Base-by-base conservation (phyloP, 306 rosid species). In the Purshia tridentata region DNA sequence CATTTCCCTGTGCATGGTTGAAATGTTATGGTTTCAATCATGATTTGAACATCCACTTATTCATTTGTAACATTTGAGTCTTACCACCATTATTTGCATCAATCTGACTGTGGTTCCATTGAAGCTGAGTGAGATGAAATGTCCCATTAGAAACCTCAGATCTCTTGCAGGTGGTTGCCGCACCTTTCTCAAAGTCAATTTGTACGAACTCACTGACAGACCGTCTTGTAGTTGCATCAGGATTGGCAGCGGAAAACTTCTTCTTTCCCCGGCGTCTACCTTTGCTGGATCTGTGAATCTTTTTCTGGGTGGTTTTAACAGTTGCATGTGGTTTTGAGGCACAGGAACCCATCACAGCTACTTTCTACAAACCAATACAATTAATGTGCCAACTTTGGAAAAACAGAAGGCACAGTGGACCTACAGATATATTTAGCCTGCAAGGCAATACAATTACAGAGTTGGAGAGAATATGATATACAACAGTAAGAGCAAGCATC, bases 71-170 rank as follows among this genome's bases (percentile, higher is more conserved):
- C 13, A 52, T 22, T 51, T 20, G 51, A 53, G n/a, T 6, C 65
- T n/a, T 29, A 51, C 72, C 84, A 78, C 91, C 92, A 61, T 40
- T 86, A 29, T 79, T 86, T 61, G 83, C 75, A 75, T 91, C 96
- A 3, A 87, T 73, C 76, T 88, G 97, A 77, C 81, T 78, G 63
- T 88, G 96, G 76, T 89, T 83, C 87, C 87, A 93, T 69, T 89
- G 92, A 16, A 90, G 74, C 76, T 89, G 94, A 6, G 93, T 86
- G 42, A 93, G 81, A 76, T 86, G 97, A 76, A 88, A 72, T 67
- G 80, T 89, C 78, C 76, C 72, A 72, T 84, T 89, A 45, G 97
- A 86, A 74, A 87, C 91, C 73, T 88, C 96, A 8, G 98, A 90
- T 81, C 80, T 82, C 77, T 69, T 81, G 82, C 88, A 72, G 29